phyloP scores from a whole-genome alignment of 129 eudicot genomes.

The Mikania micrantha region DNA sequence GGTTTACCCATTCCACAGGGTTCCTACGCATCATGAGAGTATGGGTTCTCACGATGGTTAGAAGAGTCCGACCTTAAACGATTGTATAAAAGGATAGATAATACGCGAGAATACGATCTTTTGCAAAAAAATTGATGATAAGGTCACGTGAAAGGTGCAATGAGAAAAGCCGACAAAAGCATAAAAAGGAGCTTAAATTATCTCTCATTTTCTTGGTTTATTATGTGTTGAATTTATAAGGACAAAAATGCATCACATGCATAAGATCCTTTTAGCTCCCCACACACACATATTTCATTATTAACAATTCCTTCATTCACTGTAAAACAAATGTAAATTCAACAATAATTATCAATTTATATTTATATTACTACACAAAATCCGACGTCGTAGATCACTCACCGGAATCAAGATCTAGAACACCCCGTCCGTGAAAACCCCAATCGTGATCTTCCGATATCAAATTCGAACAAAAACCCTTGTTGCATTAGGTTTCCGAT shows the following conservation, averaged over 20 bases:
- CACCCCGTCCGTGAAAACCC: conserved; percentile 63
- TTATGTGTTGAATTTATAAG: conserved; percentile 19
- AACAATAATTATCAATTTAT: conserved; percentile 11
- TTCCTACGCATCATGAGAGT: no score
- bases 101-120: no score
- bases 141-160: conserved; percentile 49
- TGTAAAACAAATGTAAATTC: conserved; percentile 2
- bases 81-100: no score
- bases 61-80: no score
- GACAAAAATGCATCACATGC: conserved; percentile 38
- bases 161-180: conserved; percentile 38
- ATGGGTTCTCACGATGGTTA: no score
- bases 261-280: conserved; percentile 19
- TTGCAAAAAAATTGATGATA: no score
- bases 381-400: background rate
- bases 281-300: background rate
- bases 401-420: conserved; percentile 14
- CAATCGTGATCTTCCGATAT: conserved; percentile 40
- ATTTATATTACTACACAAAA: conserved; percentile 26
- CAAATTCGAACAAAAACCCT: conserved; percentile 67
- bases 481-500: conserved; percentile 76
- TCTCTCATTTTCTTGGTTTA: conserved; percentile 15
- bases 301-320: conserved; percentile 2
- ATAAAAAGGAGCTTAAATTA: conserved; percentile 30
- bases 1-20: no score